Evolutionary conservation across 2,329 filamentous ascomycete genomes (phyloP).

Genomic region (Sclerotinia trifoliorum): DNA sequence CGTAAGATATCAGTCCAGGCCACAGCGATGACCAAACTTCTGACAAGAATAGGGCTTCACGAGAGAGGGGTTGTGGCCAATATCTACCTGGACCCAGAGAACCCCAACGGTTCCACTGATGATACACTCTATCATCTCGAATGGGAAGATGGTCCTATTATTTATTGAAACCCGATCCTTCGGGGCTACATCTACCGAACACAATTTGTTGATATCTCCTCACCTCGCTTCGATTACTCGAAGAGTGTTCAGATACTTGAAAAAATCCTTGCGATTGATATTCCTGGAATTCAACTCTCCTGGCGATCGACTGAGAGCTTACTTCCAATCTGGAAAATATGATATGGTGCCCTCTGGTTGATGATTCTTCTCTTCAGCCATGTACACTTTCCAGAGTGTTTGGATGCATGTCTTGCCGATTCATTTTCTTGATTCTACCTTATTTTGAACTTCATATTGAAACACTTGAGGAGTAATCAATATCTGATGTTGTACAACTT

Average conservation of each 20-base stretch:
- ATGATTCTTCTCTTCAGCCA: neutral
- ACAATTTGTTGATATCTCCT: neutral
- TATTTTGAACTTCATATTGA: neutral
- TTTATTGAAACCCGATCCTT: slow-evolving; percentile 11
- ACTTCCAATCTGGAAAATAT: neutral
- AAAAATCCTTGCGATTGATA: neutral
- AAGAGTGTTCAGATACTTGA: neutral
- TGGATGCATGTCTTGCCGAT: neutral
- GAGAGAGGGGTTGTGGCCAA: slow-evolving; percentile 32
- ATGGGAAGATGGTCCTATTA: slow-evolving; percentile 14
- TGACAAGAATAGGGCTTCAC: slow-evolving; percentile 21
- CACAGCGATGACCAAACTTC: neutral
- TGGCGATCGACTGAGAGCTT: neutral
- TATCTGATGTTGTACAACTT: neutral
- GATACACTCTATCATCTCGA: slow-evolving; percentile 28
- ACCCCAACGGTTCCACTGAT: slow-evolving; percentile 29
- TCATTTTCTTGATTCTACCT: neutral
- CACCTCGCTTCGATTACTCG: neutral
- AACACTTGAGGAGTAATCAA: no score
- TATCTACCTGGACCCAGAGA: slow-evolving; percentile 35
- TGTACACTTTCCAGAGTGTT: neutral
- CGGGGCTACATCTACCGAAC: no score
- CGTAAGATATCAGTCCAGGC: slow-evolving; percentile 26
- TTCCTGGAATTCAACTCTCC: neutral
- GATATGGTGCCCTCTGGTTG: neutral